phyloP scores from a whole-genome alignment of 306 rosid genomes.

The Castanospermum australe region DNA sequence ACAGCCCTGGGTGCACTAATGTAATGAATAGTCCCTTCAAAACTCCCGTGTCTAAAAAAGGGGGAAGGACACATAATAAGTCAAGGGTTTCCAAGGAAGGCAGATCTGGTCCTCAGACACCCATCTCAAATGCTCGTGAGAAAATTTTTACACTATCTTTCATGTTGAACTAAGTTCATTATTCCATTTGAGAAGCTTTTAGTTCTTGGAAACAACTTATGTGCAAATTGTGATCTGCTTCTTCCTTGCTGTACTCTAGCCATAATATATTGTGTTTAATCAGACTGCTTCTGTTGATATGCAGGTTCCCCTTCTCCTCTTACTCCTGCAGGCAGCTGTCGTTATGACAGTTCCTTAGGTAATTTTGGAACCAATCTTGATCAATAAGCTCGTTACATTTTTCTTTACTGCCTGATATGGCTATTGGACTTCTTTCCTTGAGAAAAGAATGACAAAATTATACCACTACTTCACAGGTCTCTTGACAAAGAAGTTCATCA shows the following conservation, averaged over 20 bases:
- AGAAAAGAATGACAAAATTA: slow-evolving; percentile 36
- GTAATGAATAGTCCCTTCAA: slow-evolving; percentile 53
- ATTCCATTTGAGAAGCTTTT: slow-evolving; percentile 18
- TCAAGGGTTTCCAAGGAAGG: slow-evolving; percentile 68
- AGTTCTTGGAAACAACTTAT: slow-evolving; percentile 16
- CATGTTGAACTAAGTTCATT: neutral
- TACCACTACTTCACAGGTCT: slow-evolving; percentile 66
- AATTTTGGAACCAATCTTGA: slow-evolving; percentile 28
- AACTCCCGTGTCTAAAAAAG: slow-evolving; percentile 87
- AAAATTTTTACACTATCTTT: neutral
- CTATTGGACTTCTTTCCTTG: slow-evolving; percentile 18
- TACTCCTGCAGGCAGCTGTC: slow-evolving; percentile 91
- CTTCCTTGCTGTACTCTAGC: neutral
- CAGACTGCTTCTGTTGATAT: slow-evolving; percentile 16
- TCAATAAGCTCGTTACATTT: slow-evolving; percentile 14
- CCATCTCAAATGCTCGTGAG: slow-evolving; percentile 74
- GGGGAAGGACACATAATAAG: slow-evolving; percentile 62
- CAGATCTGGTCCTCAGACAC: slow-evolving; percentile 77
- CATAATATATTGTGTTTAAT: slow-evolving; percentile 13
- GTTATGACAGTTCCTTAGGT: slow-evolving; percentile 98
- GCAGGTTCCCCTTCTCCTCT: slow-evolving; percentile 88
- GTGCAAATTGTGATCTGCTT: slow-evolving; percentile 9
- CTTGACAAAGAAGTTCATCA: slow-evolving; percentile 91
- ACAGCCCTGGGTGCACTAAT: slow-evolving; percentile 54
- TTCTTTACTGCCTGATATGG: slow-evolving; percentile 8